Percentiles rank a stretch among this genome's conserved stretches.
These are phyloP conservation scores for Tetradesmus obliquus DNA, from an alignment of 139 green algal genomes.

Conservation along the genomic window DNA sequence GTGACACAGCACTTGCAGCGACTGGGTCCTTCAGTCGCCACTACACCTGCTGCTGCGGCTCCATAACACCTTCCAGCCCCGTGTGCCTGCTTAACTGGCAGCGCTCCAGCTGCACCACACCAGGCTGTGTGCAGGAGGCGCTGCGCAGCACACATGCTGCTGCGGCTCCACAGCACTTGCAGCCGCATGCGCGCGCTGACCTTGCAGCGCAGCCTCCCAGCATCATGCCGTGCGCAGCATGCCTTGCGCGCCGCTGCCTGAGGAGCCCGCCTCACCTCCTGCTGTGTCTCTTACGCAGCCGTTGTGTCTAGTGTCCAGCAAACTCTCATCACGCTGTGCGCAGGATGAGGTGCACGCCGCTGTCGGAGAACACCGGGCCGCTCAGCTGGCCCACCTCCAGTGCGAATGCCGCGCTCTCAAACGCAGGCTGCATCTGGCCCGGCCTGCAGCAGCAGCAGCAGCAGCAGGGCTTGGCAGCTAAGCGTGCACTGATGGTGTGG, in stretches of 20 bases:
- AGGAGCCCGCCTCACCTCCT: conserved; percentile 67
- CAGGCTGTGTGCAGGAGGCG: too few species aligned
- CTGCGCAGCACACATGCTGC: too few species aligned
- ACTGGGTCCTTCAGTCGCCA: too few species aligned
- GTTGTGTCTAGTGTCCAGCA: too few species aligned
- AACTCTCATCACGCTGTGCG: conserved; percentile 67
- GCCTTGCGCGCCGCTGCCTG: conserved; percentile 84
- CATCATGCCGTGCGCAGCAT: conserved; percentile 81
- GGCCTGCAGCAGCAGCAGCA: conserved; percentile 52
- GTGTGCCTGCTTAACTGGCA: too few species aligned
- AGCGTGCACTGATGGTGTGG: not conserved
- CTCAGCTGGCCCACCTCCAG: conserved; percentile 79
- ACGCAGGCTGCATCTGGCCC: conserved; percentile 89
- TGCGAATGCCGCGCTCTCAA: conserved; percentile 82
- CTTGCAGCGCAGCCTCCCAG: too few species aligned
- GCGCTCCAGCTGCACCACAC: too few species aligned
- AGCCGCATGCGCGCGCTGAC: too few species aligned
- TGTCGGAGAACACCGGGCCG: conserved; percentile 80
- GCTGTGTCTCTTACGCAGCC: too few species aligned
- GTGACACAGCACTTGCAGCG: too few species aligned
- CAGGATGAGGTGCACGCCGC: conserved; percentile 89
- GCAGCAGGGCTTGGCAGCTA: not conserved
- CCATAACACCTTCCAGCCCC: too few species aligned
- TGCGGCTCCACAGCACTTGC: not conserved
- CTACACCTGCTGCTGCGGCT: too few species aligned